A percentile compares a stretch with the other conserved stretches of the same genome.
phyloP scores from a whole-genome alignment of 1,284 basidiomycete species.

The Heliocybe sulcata region DNA sequence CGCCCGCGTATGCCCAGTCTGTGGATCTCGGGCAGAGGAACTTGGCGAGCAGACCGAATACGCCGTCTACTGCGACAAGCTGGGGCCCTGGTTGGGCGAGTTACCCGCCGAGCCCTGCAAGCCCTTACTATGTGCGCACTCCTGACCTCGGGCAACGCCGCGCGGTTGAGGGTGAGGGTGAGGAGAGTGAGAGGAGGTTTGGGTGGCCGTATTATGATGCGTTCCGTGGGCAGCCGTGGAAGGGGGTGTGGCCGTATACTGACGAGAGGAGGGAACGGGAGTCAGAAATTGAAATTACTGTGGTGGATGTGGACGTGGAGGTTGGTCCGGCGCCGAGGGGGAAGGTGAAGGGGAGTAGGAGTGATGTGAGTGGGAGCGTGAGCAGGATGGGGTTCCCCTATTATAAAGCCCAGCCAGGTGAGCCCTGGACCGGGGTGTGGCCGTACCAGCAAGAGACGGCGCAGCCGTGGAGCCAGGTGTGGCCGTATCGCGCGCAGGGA shows the following conservation, averaged over 20 bases:
- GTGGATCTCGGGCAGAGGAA: slow-evolving; percentile 7
- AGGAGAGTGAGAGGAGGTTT: too few species aligned
- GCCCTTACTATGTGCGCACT: slow-evolving; percentile 22
- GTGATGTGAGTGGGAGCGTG: too few species aligned
- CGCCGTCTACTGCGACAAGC: slow-evolving; percentile 31
- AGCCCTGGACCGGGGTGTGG: slow-evolving; percentile 13
- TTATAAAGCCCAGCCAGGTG: background rate
- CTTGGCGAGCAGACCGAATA: slow-evolving; percentile 10
- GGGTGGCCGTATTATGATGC: slow-evolving; percentile 18
- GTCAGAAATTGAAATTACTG: background rate
- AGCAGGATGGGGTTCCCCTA: slow-evolving; percentile 13
- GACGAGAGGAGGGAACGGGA: background rate
- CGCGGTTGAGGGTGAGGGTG: too few species aligned
- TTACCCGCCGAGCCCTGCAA: slow-evolving; percentile 31
- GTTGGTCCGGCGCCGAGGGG: too few species aligned
- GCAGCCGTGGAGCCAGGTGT: background rate
- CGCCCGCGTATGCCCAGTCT: slow-evolving; percentile 4
- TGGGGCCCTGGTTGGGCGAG: slow-evolving; percentile 32
- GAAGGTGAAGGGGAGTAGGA: too few species aligned
- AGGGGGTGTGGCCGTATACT: slow-evolving; percentile 15
- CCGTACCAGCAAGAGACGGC: background rate
- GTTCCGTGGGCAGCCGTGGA: slow-evolving; percentile 10
- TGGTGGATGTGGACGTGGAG: background rate
- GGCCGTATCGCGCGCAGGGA: background rate
- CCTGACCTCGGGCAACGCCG: slow-evolving; percentile 39